Evolutionary conservation across 345 rosid genomes (phyloP).

Genomic region (Erodium maritimum): DNA sequence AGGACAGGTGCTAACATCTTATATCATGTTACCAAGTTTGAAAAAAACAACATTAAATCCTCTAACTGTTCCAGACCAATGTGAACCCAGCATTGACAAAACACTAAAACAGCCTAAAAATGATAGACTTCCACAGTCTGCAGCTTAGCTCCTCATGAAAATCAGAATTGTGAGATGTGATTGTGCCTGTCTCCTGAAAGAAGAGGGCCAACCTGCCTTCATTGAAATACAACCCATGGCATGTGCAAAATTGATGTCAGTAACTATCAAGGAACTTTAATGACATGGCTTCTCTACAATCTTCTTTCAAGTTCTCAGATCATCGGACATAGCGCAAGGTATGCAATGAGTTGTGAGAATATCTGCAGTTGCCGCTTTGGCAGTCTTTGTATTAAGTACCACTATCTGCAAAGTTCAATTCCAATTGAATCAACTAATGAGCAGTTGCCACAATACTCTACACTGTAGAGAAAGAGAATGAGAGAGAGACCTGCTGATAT

Average conservation of each 20-base stretch:
- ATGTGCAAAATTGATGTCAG: not conserved
- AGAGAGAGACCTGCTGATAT: conserved; percentile 58
- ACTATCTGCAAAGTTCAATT: conserved; percentile 38
- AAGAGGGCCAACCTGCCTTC: no score
- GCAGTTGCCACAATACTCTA: not conserved
- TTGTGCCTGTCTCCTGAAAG: no score
- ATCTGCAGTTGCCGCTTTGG: conserved; percentile 68
- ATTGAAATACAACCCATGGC: not conserved
- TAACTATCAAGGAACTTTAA: not conserved
- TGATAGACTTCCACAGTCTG: no score
- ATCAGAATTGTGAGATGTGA: no score
- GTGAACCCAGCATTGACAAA: no score
- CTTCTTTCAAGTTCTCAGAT: conserved; percentile 46
- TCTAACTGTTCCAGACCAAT: no score
- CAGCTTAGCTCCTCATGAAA: no score
- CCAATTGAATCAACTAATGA: not conserved
- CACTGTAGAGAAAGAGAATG: not conserved
- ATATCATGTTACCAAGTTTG: no score
- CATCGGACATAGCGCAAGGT: conserved; percentile 79
- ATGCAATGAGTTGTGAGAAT: conserved; percentile 75
- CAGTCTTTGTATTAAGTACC: conserved; percentile 51
- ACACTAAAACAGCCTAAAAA: no score
- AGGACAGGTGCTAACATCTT: no score
- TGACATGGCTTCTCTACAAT: not conserved
- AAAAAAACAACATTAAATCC: no score